These are phyloP conservation scores for Diaporthe sp. DNA, from an alignment of 2,329 filamentous ascomycete species.

Conservation along the genomic window DNA sequence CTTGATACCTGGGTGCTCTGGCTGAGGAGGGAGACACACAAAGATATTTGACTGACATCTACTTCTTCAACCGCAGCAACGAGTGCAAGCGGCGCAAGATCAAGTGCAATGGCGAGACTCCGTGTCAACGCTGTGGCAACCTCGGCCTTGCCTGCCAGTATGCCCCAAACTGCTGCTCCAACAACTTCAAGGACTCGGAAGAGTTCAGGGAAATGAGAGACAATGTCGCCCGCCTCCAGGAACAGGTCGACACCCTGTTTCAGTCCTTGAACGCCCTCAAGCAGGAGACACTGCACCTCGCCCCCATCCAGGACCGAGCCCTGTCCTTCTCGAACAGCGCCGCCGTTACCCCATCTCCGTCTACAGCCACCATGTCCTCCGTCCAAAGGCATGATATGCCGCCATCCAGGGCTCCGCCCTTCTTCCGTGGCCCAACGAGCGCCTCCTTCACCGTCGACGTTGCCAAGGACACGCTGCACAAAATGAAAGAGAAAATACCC, in stretches of 20 bases:
- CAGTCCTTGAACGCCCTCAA: conserved; percentile 78
- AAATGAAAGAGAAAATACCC: conserved; percentile 65
- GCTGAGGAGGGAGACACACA: background rate
- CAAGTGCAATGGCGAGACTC: conserved; percentile 79
- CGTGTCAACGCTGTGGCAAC: conserved; percentile 77
- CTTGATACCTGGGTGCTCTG: background rate
- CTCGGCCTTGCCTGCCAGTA: conserved; percentile 76
- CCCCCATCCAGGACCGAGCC: conserved; percentile 57
- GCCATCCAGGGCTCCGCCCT: conserved; percentile 66
- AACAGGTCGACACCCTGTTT: conserved; percentile 85
- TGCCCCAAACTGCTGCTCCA: conserved; percentile 75
- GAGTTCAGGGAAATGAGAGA: conserved; percentile 87
- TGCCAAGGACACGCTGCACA: conserved; percentile 87
- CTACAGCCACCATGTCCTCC: conserved; percentile 57
- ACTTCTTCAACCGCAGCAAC: conserved; percentile 61
- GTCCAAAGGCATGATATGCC: conserved; percentile 59
- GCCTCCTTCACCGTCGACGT: conserved; percentile 88
- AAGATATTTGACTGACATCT: conserved; percentile 30
- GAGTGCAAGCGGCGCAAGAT: conserved; percentile 83
- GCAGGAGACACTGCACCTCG: conserved; percentile 61
- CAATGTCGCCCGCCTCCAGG: conserved; percentile 81
- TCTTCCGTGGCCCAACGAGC: conserved; percentile 88
- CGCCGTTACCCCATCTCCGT: conserved; percentile 55
- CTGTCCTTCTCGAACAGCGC: conserved; percentile 51
- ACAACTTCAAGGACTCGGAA: conserved; percentile 91